A percentile compares a stretch with the other conserved stretches of the same genome.
These are phyloP conservation scores for Filobasidium floriforme DNA, from an alignment of 768 basidiomycete genomes.

Conservation along the genomic window DNA sequence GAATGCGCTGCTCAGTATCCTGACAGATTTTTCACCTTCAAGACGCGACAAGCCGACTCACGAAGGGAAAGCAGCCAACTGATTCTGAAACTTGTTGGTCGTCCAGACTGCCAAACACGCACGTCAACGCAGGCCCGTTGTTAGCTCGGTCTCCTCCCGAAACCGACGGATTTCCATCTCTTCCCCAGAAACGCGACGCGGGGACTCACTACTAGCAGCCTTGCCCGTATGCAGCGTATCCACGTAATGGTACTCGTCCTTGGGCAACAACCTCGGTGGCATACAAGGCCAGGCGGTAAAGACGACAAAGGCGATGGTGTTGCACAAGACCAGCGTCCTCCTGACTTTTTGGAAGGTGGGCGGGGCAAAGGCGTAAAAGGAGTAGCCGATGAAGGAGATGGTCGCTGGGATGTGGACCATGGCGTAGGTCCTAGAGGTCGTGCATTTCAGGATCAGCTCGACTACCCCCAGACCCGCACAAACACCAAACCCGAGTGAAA, in stretches of 20 bases:
- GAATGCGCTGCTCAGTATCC: no score
- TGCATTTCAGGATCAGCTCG: no score
- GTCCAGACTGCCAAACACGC: slow-evolving; percentile 29
- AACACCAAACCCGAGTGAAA: no score
- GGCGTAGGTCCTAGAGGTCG: slow-evolving; percentile 30
- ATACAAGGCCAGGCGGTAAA: slow-evolving; percentile 39
- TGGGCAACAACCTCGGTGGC: slow-evolving; percentile 34
- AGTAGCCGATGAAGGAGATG: slow-evolving; percentile 35
- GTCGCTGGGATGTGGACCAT: slow-evolving; percentile 41
- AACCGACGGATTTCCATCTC: no score
- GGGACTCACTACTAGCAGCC: slow-evolving; percentile 30
- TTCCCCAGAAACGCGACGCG: no score
- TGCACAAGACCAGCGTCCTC: slow-evolving; percentile 34
- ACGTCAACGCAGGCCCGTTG: not conserved
- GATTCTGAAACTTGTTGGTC: slow-evolving; percentile 40
- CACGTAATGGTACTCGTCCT: slow-evolving; percentile 31
- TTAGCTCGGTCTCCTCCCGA: not conserved
- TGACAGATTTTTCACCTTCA: no score
- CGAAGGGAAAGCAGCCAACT: slow-evolving; percentile 37
- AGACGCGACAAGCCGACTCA: not conserved
- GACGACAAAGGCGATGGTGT: slow-evolving; percentile 34
- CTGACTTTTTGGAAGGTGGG: slow-evolving; percentile 31
- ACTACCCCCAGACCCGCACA: not conserved
- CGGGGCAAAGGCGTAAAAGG: slow-evolving; percentile 29
- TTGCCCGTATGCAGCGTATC: slow-evolving; percentile 35